Percentiles rank a stretch among this genome's conserved stretches.
Evolutionary conservation across 163 green algal genomes (phyloP).

Genomic region (Chlamydomonas reinhardtii): DNA sequence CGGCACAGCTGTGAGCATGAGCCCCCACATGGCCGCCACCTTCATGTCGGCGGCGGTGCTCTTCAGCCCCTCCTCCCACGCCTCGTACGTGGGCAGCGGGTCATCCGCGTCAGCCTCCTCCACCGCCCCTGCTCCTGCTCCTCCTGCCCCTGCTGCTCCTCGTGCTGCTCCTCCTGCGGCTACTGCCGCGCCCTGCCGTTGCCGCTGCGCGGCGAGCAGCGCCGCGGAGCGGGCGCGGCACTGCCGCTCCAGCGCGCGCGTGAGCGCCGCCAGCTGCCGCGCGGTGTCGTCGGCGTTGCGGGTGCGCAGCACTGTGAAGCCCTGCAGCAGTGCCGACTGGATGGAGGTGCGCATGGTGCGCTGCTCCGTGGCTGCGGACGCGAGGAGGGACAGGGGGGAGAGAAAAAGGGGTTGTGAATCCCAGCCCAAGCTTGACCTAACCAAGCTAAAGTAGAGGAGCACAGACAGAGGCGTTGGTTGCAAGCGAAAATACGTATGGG

Average conservation of each 20-base stretch:
- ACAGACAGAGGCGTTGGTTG: too few species aligned
- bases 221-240: conserved; percentile 44
- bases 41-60: conserved; percentile 42
- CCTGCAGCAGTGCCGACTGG: conserved; percentile 63
- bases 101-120: not conserved
- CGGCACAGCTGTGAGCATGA: conserved; percentile 72
- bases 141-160: not conserved
- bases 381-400: too few species aligned
- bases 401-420: too few species aligned
- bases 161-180: not conserved
- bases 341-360: conserved; percentile 66
- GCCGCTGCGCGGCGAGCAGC: not conserved
- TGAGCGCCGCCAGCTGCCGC: conserved; percentile 61
- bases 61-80: conserved; percentile 7
- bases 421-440: too few species aligned
- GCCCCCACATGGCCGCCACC: conserved; percentile 70
- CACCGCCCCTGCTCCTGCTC: too few species aligned
- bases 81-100: not conserved
- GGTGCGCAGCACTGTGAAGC: conserved; percentile 75
- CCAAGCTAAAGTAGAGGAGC: too few species aligned
- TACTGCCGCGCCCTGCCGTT: too few species aligned
- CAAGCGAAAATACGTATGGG: too few species aligned
- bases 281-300: conserved; percentile 57
- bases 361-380: conserved; percentile 15
- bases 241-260: conserved; percentile 46